A percentile compares a stretch with the other conserved stretches of the same genome.
Evolutionary conservation across 352 stramenopile genomes (phyloP).

Genomic region (Phytophthora capsici): DNA sequence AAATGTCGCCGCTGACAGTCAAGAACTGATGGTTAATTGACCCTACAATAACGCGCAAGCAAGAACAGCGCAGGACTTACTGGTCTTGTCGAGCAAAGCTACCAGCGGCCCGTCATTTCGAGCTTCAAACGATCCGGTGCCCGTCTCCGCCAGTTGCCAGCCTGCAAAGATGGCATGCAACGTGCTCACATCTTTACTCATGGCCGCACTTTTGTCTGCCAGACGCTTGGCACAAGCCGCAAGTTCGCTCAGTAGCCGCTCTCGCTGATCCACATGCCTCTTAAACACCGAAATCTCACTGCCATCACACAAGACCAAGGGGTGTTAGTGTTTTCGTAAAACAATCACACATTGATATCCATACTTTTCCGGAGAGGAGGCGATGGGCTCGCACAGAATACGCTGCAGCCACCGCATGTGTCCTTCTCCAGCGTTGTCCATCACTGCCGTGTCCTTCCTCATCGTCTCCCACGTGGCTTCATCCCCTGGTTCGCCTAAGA

Average conservation of each 20-base stretch:
- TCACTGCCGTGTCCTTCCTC: slow-evolving; percentile 58
- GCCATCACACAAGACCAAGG: not conserved
- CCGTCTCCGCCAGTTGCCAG: slow-evolving; percentile 57
- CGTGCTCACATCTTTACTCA: slow-evolving; percentile 58
- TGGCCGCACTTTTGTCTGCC: slow-evolving; percentile 58
- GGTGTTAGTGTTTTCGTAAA: not conserved
- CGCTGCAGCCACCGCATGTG: slow-evolving; percentile 77
- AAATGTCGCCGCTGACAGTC: slow-evolving; percentile 43
- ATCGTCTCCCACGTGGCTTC: slow-evolving; percentile 63
- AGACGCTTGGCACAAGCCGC: slow-evolving; percentile 62
- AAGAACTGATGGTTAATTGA: slow-evolving; percentile 6
- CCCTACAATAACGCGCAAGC: not conserved
- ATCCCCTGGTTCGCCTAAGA: slow-evolving; percentile 47
- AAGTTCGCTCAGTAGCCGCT: slow-evolving; percentile 57
- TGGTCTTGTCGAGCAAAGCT: slow-evolving; percentile 50
- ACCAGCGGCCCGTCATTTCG: slow-evolving; percentile 43
- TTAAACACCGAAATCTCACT: slow-evolving; percentile 63
- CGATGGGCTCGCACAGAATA: slow-evolving; percentile 46
- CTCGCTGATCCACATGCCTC: slow-evolving; percentile 63
- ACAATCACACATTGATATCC: not conserved
- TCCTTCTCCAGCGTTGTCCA: slow-evolving; percentile 66
- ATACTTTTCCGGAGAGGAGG: slow-evolving; percentile 49
- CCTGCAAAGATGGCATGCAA: slow-evolving; percentile 62
- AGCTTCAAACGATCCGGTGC: slow-evolving; percentile 18
- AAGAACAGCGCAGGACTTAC: slow-evolving; percentile 32